Evolutionary conservation across 495 filamentous ascomycete genomes (phyloP), one percentile per base, ranked within the genome.

Genomic region (Penicillium bovifimosum): DNA sequence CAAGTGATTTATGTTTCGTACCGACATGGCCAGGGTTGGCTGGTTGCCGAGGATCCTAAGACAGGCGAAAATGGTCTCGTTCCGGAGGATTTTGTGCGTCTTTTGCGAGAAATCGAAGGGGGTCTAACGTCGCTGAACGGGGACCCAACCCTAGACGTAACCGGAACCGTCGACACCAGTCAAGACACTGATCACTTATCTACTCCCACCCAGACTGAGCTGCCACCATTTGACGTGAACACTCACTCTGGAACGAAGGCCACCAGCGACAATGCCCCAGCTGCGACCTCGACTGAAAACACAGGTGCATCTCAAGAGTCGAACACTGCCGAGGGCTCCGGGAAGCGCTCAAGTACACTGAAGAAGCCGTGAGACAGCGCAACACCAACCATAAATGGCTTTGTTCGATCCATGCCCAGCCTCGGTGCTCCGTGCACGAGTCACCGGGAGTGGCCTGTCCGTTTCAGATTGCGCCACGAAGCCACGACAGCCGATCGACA

Each of bases 1-100:
- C 93, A 98, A 63, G 86, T 96, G 47, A 95, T 98, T 39, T 91
- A 91, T 79, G 91, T 98, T 35, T 92, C 88, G 9, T 98, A 96
- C 64, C 78, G 93, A 28, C 91, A 97, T 66, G 91, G 91, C 16
- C 89, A 96, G 70, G 93, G 93, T 36, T 98, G 93, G 93, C 76
- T 98, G 34, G 93, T 98, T 20, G 93, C 95, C 3, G 86, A 95
- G 70, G 95, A 98, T 60, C 93, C 93, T n/a, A 88, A 84, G 64
- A 96, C 90, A 3, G 89, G 85, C 4, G 86, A 88, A 65, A 82
- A 87, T 54, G 93, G 93, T 2, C 77, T 98, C 36, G 93, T 98
- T 1, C 93, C 93, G 7, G 93, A 98, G 68, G 90, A 95, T 69
- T 98, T 97, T 65, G 93, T 98, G 46, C 85, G 93, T 7, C 78